phyloP scores from a whole-genome alignment of 352 stramenopile species.

The Pythium myriotylum region DNA sequence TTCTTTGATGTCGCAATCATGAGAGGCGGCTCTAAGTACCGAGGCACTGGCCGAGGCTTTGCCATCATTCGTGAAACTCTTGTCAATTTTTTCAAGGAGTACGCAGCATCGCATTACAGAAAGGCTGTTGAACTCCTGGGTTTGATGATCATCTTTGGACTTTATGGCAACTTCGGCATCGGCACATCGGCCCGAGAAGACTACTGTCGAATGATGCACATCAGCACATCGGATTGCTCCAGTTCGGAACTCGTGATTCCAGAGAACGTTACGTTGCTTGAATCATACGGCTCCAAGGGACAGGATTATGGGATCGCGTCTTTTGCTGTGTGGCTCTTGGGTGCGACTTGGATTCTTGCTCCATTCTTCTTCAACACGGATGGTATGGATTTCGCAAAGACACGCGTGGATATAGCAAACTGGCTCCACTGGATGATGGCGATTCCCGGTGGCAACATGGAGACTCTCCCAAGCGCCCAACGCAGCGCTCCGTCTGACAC shows the following conservation, averaged over 20 bases:
- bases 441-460: conserved; percentile 45
- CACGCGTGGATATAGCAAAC: conserved; percentile 77
- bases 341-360: conserved; percentile 74
- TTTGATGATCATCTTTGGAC: conserved; percentile 83
- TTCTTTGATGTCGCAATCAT: conserved; percentile 89
- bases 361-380: conserved; percentile 91
- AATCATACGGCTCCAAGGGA: conserved; percentile 82
- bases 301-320: conserved; percentile 88
- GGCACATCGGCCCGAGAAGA: conserved; percentile 52
- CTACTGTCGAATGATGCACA: conserved; percentile 56
- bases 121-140: conserved; percentile 81
- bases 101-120: conserved; percentile 81
- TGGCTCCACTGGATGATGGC: conserved; percentile 86
- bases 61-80: conserved; percentile 85
- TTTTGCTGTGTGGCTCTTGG: conserved; percentile 88
- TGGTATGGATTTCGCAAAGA: conserved; percentile 87
- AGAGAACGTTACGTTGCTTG: conserved; percentile 69
- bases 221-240: conserved; percentile 42
- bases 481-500: conserved; percentile 45
- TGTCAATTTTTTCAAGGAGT: conserved; percentile 88
- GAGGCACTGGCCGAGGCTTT: conserved; percentile 81
- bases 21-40: conserved; percentile 86
- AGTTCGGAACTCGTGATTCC: conserved; percentile 52
- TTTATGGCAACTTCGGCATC: conserved; percentile 80
- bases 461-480: conserved; percentile 49